Percentiles rank a stretch among this genome's conserved stretches.
These are phyloP conservation scores for Cutaneotrichosporon sp. DNA, from an alignment of 1,284 basidiomycete species.

Conservation along the genomic window DNA sequence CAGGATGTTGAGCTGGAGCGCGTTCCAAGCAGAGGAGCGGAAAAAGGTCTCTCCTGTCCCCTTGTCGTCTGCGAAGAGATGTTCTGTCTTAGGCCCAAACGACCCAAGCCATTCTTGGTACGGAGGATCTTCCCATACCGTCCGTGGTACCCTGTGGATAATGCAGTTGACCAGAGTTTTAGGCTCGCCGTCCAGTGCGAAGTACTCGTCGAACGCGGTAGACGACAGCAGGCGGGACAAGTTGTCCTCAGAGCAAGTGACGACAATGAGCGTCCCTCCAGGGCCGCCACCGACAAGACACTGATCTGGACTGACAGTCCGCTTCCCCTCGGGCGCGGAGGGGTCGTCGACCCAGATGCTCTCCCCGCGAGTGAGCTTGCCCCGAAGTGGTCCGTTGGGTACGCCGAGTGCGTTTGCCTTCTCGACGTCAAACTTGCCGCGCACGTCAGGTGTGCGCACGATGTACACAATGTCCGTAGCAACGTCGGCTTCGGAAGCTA, in stretches of 20 bases:
- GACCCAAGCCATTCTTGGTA: slow-evolving; percentile 69
- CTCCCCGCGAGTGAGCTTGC: slow-evolving; percentile 49
- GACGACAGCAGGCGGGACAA: slow-evolving; percentile 49
- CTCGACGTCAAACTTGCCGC: slow-evolving; percentile 77
- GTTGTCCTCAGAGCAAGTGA: slow-evolving; percentile 35
- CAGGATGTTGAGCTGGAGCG: slow-evolving; percentile 66
- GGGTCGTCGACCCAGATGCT: slow-evolving; percentile 47
- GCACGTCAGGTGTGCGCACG: slow-evolving; percentile 65
- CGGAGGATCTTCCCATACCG: slow-evolving; percentile 61
- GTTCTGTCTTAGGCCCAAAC: slow-evolving; percentile 62
- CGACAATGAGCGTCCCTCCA: slow-evolving; percentile 37
- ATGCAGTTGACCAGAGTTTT: slow-evolving; percentile 54
- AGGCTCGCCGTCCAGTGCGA: slow-evolving; percentile 22
- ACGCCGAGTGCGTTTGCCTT: slow-evolving; percentile 66
- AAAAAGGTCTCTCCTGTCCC: slow-evolving; percentile 68
- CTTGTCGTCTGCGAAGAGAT: slow-evolving; percentile 61
- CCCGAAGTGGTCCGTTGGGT: slow-evolving; percentile 55
- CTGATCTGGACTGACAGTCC: slow-evolving; percentile 47
- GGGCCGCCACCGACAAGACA: slow-evolving; percentile 43
- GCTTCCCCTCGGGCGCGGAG: slow-evolving; percentile 55
- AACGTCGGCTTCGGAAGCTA: slow-evolving; percentile 24
- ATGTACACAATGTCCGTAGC: slow-evolving; percentile 57
- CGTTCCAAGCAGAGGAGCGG: slow-evolving; percentile 65
- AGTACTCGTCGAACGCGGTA: slow-evolving; percentile 54
- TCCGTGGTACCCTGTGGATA: slow-evolving; percentile 63